Evolutionary conservation across 1,139 yeast species (phyloP).

Genomic region (Debaryomyces subglobosus): DNA sequence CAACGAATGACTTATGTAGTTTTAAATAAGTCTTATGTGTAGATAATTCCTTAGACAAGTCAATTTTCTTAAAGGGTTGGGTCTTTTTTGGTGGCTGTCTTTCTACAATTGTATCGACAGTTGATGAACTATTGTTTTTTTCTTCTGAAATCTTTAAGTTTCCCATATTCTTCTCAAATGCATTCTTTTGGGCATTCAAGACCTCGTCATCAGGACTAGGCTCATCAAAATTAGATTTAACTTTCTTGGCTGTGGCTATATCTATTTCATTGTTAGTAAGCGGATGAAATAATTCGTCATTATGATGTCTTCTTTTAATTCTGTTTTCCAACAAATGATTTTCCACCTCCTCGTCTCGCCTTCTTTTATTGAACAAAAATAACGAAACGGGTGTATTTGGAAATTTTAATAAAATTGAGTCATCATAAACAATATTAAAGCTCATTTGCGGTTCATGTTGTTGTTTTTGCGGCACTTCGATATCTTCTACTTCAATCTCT

Average conservation of each 20-base stretch:
- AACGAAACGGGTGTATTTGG: constrained; percentile 24
- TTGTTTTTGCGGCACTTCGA: neutral
- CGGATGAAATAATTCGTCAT: constrained; percentile 29
- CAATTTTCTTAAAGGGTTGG: constrained; percentile 45
- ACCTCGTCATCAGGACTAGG: constrained; percentile 88
- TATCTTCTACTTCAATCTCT: neutral
- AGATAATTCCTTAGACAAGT: constrained; percentile 42
- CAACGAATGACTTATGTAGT: constrained; percentile 78
- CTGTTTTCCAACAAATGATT: constrained; percentile 17
- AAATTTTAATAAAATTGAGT: constrained; percentile 19
- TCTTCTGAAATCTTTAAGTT: constrained; percentile 27
- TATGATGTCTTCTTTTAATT: constrained; percentile 27
- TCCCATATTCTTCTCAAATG: constrained; percentile 46
- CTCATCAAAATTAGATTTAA: constrained; percentile 57
- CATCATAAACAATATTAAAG: constrained; percentile 21
- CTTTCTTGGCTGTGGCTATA: constrained; percentile 45
- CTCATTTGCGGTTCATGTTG: constrained; percentile 1
- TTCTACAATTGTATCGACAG: constrained; percentile 12
- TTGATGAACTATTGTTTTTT: constrained; percentile 7
- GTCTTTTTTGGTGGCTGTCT: constrained; percentile 26
- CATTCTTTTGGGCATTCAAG: constrained; percentile 59
- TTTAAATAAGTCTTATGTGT: constrained; percentile 42
- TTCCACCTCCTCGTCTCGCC: constrained; percentile 7
- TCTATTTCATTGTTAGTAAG: constrained; percentile 53
- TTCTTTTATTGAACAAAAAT: constrained; percentile 20